Base-by-base conservation (phyloP, 2,329 filamentous ascomycete species). In the Xylariaceae sp. region DNA sequence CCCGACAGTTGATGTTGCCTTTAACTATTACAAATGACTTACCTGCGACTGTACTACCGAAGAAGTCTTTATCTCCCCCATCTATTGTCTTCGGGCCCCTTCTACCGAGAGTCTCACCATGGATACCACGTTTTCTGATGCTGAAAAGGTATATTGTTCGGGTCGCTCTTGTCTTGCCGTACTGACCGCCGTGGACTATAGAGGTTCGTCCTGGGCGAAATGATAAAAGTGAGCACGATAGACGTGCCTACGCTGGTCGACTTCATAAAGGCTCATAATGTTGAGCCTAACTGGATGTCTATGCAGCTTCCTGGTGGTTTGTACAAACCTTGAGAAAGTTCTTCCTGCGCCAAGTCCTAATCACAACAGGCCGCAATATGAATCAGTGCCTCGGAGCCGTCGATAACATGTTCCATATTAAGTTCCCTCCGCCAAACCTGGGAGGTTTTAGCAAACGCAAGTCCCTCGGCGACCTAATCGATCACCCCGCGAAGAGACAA, bases 151-250 rank as follows among this genome's bases (percentile, higher is more conserved):
- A 73, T 50, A 70, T 65, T 55, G n/a, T 47, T 43, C 45, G 44
- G 36, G 29, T 27, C 27, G 42, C 33, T 29, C 11, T 30, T 23
- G 29, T 36, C 29, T 46, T 58, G 52, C 57, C 52, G 36, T 51
- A 60, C 60, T 64, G 60, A 66, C 52, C 18, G 35, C 27, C 43
- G 30, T 60, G 41, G 40, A 20, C 41, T 53, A n/a, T 63, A 84
- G 81, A 79, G 81, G 58, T 82, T 82, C 64, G 71, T 84, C 55
- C 74, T 84, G 50, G 79, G 75, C 51, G 81, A 84, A 68, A 80
- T 83, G 62, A 79, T 84, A 68, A 84, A 83, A 62, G 74, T 74
- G 55, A 84, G 81, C 70, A 68, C 73, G 24, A 68, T 83, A 53
- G 76, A 81, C 50, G 65, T 81, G 20, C 66, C 71, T 9, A 67